A percentile compares a stretch with the other conserved stretches of the same genome.
phyloP scores from a whole-genome alignment of 345 rosid genomes.

The Combretum micranthum region DNA sequence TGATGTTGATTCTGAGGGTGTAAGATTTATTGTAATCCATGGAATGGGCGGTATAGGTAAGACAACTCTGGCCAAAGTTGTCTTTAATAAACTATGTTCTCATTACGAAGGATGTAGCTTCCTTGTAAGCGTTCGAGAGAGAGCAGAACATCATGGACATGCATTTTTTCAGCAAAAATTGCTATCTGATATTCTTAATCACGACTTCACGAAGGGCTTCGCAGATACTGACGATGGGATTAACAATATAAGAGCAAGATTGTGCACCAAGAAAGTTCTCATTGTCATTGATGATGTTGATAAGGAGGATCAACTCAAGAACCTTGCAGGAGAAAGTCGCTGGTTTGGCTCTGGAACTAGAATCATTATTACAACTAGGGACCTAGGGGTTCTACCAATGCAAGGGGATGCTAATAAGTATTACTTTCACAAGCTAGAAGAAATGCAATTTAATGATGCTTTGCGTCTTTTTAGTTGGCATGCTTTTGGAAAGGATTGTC shows the following conservation, averaged over 20 bases:
- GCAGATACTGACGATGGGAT: constrained; percentile 4
- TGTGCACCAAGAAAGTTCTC: constrained; percentile 7
- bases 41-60: constrained; percentile 6
- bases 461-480: constrained; percentile 1
- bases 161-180: neutral
- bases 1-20: neutral
- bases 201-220: neutral
- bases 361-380: constrained; percentile 7
- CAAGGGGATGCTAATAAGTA: neutral
- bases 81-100: neutral
- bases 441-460: neutral
- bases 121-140: constrained; percentile 7
- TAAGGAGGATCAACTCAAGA: neutral
- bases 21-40: neutral
- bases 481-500: constrained; percentile 3
- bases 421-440: neutral
- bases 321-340: neutral
- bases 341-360: constrained; percentile 11
- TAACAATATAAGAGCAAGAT: neutral
- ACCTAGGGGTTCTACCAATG: neutral
- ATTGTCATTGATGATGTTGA: constrained; percentile 12
- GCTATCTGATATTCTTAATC: neutral
- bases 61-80: constrained; percentile 1
- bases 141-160: neutral
- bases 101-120: neutral